Percentiles rank a stretch among this genome's conserved stretches.
phyloP scores from a whole-genome alignment of 495 filamentous ascomycete genomes.

The Trichoderma asperelloides region DNA sequence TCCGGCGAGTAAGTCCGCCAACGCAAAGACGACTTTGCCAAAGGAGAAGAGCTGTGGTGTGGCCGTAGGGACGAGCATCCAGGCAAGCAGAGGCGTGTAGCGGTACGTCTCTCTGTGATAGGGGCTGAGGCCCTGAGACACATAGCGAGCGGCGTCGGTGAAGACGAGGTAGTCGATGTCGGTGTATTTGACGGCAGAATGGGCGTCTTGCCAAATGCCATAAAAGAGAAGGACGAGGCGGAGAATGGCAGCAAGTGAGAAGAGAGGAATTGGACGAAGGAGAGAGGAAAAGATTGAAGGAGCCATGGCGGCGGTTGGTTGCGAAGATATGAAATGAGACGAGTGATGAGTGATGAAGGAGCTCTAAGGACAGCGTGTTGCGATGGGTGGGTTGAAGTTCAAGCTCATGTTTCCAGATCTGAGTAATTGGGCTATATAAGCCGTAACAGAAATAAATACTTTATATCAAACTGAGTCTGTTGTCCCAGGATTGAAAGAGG shows the following conservation, averaged over 20 bases:
- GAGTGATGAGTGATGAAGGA: neutral
- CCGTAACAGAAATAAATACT: neutral
- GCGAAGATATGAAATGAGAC: neutral
- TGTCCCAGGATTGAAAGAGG: neutral
- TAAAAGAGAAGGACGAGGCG: constrained; percentile 69
- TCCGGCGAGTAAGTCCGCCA: constrained; percentile 75
- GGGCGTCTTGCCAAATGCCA: constrained; percentile 82
- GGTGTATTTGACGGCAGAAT: constrained; percentile 90
- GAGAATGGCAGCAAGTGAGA: constrained; percentile 57
- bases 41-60: constrained; percentile 57
- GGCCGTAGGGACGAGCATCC: constrained; percentile 77
- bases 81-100: constrained; percentile 89
- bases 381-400: neutral
- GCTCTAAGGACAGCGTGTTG: constrained; percentile 6
- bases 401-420: neutral
- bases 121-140: constrained; percentile 53
- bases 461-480: neutral
- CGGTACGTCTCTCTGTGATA: constrained; percentile 91
- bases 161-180: constrained; percentile 99
- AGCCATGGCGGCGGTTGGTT: neutral
- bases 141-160: constrained; percentile 86
- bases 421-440: neutral
- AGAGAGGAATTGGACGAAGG: constrained; percentile 44
- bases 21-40: constrained; percentile 81
- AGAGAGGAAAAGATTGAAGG: constrained; percentile 18